Evolutionary conservation across 805 yeast species (phyloP).

Genomic region (Starmerella davenportii): DNA sequence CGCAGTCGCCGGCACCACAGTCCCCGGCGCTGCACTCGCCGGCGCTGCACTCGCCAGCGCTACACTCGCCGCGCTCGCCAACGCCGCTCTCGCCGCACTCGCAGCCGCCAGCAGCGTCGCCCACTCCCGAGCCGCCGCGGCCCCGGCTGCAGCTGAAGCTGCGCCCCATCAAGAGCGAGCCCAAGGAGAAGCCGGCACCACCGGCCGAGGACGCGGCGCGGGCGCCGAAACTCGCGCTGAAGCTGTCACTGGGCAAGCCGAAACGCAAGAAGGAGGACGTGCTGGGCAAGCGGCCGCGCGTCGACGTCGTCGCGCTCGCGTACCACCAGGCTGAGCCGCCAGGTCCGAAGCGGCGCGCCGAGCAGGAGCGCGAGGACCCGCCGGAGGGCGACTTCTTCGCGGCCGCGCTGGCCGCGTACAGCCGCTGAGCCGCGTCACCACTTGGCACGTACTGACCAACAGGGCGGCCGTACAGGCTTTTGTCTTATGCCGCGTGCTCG

Average conservation of each 20-base stretch:
- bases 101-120: too few species aligned
- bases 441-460: too few species aligned
- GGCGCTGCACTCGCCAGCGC: too few species aligned
- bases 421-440: too few species aligned
- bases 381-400: background rate
- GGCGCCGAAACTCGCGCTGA: slow-evolving; percentile 9
- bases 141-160: background rate
- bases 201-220: background rate
- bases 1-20: background rate
- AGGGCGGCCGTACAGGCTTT: too few species aligned
- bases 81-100: background rate
- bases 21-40: background rate
- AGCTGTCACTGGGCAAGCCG: slow-evolving; percentile 11
- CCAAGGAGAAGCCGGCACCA: background rate
- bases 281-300: slow-evolving; percentile 15
- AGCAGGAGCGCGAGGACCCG: background rate
- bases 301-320: slow-evolving; percentile 15
- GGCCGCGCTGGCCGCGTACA: background rate
- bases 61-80: background rate
- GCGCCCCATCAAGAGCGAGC: background rate
- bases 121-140: background rate
- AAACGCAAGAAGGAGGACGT: slow-evolving; percentile 5
- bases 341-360: background rate
- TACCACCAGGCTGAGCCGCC: background rate
- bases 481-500: too few species aligned